phyloP scores from a whole-genome alignment of 78 protist genomes.

The Abeoforma whisleri region DNA sequence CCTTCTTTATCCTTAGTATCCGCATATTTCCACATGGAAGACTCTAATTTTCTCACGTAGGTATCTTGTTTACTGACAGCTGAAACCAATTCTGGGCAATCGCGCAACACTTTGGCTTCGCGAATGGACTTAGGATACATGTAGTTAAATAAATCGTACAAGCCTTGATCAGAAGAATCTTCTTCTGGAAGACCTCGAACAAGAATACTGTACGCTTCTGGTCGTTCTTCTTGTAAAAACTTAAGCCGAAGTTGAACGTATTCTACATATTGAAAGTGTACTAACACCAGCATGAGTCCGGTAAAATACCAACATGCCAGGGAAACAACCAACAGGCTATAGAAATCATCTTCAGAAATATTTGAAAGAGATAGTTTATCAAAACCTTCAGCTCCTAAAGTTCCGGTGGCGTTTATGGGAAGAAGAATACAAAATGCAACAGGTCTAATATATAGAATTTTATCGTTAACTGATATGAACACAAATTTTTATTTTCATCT shows the following conservation, averaged over 20 bases:
- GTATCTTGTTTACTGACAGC: background rate
- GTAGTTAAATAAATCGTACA: constrained; percentile 5
- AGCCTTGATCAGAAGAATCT: background rate
- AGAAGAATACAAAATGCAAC: no score
- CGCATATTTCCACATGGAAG: background rate
- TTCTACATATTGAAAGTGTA: no score
- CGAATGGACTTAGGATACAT: background rate
- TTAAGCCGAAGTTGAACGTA: background rate
- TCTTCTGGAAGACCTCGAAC: background rate
- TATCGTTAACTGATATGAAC: no score
- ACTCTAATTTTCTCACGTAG: background rate
- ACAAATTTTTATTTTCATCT: no score
- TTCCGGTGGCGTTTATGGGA: no score
- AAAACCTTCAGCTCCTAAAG: no score
- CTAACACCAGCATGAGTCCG: no score
- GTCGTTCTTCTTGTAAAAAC: background rate
- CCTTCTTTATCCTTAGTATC: background rate
- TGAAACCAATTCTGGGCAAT: background rate
- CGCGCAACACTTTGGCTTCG: background rate
- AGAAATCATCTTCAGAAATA: no score
- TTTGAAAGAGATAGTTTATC: no score
- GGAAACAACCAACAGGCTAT: no score
- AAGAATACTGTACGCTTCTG: constrained; percentile 6
- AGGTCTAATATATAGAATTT: no score
- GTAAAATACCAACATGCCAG: no score